Evolutionary conservation across 345 rosid genomes (phyloP), one percentile per base, ranked within the genome.

Genomic region (Acer campestre): DNA sequence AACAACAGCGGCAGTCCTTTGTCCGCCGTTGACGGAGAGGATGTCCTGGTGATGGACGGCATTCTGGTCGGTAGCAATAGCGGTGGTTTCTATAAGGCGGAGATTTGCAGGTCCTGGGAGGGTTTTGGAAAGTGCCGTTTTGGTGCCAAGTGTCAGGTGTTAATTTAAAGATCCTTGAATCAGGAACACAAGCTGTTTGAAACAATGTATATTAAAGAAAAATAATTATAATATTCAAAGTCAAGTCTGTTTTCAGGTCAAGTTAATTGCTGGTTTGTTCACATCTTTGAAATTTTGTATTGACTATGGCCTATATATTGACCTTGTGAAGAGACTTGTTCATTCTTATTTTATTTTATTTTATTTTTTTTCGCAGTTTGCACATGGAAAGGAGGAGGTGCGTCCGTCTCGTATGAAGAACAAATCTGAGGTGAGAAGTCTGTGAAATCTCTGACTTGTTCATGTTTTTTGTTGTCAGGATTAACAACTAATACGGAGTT

Each of bases 11-110:
- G 64, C 8, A 18, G 49, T 56, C 86, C 86, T 22, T 46, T 83
- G n/a, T 80, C 88, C 0, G 83, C 80, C 5, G 73, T 84, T 22
- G 80, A 83, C 22, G 84, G 79, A 67, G 90, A 89, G 27, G 92
- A 87, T 29, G 92, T 89, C 68, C 29, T 92, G 17, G 91, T 94
- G 61, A 85, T 89, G 88, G 98, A 94, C 77, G 94, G 86, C 46
- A 80, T 89, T 82, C 80, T 86, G 11, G 82, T 90, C 49, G 81
- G 68, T 68, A 61, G 35, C 13, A 59, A 72, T 31, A 77, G 27
- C n/a, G 58, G 66, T 25, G 68, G 80, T 68, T 67, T 51, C 49
- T 74, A 58, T 44, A 79, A 79, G 82, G 71, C 61, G 23, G 83
- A 80, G 68, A 73, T 80, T 9, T 82, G 83, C 66, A 63, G 81